Evolutionary conservation across 306 rosid genomes (phyloP), one percentile per base, ranked within the genome.

Genomic region (Medicago ruthenica): DNA sequence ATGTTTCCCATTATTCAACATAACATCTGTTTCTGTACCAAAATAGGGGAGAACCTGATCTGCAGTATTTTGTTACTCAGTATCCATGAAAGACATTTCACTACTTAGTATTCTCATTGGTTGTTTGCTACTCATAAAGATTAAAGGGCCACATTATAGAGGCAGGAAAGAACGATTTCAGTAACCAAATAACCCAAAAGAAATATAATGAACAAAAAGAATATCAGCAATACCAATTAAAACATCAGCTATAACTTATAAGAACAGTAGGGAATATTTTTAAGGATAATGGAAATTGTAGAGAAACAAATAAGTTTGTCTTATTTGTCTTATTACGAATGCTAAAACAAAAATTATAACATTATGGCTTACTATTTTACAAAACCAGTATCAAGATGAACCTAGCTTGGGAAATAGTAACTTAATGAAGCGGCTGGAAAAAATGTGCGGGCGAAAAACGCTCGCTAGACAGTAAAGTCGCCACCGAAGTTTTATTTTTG

Each of bases 331-430:
- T 16, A 64, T 36, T 64, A 16, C 31, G 5, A 17, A 39, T 16
- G 5, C 70, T 65, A 65, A 39, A 4, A 65, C 51, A 65, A 65
- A 64, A 65, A 11, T 6, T 40, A 65, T 65, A 64, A 39, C 31
- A 5, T 65, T 7, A 44, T 12, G 47, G 11, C 27, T 53, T 45
- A 57, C 70, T 71, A 70, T 47, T 71, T 66, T 77, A 77, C 76
- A 77, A 57, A 67, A 80, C 54, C 31, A 34, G 16, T 42, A 59
- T 20, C 22, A 71, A 66, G 76, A 71, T 50, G 54, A 50, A 66
- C 15, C 22, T 71, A 50, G 47, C 68, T 44, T 2, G 39, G 24
- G 11, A 60, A 34, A 70, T 82, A 94, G 80, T 91, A 87, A 44
- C 65, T 27, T 45, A n/a, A n/a, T n/a, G n/a, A n/a, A n/a, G n/a